phyloP scores from a whole-genome alignment of 495 filamentous ascomycete species.

The Aspergillus coremiiformis region DNA sequence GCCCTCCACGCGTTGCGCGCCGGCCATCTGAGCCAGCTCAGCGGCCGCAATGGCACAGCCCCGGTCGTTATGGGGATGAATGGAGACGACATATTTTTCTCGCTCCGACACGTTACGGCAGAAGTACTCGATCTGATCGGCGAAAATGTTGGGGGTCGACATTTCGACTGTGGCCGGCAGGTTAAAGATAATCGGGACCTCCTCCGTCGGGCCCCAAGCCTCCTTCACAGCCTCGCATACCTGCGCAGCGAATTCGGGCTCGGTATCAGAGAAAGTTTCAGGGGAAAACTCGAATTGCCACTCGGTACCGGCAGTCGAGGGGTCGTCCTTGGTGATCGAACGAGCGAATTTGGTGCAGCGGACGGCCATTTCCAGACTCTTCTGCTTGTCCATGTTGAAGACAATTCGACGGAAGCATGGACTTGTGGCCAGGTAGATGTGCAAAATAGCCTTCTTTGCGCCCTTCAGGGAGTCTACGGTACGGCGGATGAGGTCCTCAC shows the following conservation, averaged over 20 bases:
- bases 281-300: conserved; percentile 97
- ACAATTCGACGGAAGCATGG: conserved; percentile 86
- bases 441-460: conserved; percentile 90
- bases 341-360: conserved; percentile 80
- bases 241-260: conserved; percentile 71
- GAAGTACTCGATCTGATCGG: conserved; percentile 96
- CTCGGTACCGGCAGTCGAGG: conserved; percentile 59
- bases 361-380: conserved; percentile 78
- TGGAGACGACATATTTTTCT: conserved; percentile 72
- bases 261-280: conserved; percentile 91
- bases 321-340: conserved; percentile 92
- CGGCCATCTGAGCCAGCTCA: conserved; percentile 95
- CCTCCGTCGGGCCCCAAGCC: conserved; percentile 79
- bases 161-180: conserved; percentile 95
- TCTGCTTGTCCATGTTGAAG: conserved; percentile 76
- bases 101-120: conserved; percentile 72
- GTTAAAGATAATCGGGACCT: conserved; percentile 94
- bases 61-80: conserved; percentile 92
- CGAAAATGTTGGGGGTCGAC: conserved; percentile 92
- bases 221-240: conserved; percentile 93
- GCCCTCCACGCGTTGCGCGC: conserved; percentile 89
- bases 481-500: conserved; percentile 82
- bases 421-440: conserved; percentile 94
- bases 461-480: conserved; percentile 88
- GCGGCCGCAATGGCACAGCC: conserved; percentile 85